Percentiles rank a stretch among this genome's conserved stretches.
Evolutionary conservation across 2,329 filamentous ascomycete species (phyloP).

Genomic region (Sporothrix variecibatus): DNA sequence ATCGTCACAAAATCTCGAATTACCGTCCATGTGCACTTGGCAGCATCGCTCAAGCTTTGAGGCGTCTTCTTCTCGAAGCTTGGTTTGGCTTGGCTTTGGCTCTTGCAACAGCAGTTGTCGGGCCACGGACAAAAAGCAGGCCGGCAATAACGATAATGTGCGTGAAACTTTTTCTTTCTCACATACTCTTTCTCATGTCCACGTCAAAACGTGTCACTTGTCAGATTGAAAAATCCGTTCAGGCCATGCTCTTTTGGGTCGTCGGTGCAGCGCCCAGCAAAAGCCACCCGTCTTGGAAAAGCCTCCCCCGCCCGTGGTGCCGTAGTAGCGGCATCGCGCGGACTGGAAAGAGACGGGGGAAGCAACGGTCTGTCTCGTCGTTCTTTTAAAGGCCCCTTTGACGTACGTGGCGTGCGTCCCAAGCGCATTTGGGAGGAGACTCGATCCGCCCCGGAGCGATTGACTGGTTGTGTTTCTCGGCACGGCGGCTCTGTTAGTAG

Average conservation of each 20-base stretch:
- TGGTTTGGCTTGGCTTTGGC: background rate
- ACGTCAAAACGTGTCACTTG: background rate
- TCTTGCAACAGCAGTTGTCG: background rate
- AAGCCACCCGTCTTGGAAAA: background rate
- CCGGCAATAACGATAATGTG: background rate
- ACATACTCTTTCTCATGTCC: background rate
- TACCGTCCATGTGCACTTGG: background rate
- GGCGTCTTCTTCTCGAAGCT: background rate
- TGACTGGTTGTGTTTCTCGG: background rate
- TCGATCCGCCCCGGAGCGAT: background rate
- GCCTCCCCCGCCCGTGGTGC: background rate
- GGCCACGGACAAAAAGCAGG: background rate
- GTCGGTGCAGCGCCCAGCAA: constrained; percentile 11
- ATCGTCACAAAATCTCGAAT: background rate
- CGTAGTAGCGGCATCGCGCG: background rate
- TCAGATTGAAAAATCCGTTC: background rate
- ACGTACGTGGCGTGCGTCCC: background rate
- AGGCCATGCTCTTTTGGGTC: constrained; percentile 10
- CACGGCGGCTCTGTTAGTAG: background rate
- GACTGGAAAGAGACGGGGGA: background rate
- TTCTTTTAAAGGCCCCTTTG: background rate
- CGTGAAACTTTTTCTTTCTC: background rate
- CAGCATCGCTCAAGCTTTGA: background rate
- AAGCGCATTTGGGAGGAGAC: background rate
- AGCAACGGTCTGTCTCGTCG: background rate